Evolutionary conservation across 139 green algal species (phyloP).

Genomic region (Closterium sp.): DNA sequence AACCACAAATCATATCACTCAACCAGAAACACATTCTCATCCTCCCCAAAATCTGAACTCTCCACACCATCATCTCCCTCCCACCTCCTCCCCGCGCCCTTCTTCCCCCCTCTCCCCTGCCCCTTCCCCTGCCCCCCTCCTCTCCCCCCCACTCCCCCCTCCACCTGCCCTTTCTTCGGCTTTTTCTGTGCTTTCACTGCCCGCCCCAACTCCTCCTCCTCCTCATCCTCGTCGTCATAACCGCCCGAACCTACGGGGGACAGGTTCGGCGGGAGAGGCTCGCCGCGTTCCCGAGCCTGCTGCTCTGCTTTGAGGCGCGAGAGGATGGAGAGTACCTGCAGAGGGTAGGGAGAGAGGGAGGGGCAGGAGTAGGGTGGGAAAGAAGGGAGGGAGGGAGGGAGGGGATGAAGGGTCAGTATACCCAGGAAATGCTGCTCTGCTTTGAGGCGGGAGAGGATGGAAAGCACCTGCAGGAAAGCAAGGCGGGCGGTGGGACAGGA

Average conservation of each 20-base stretch:
- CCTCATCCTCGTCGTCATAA: slow-evolving; percentile 9
- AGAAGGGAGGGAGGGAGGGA: background rate
- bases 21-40: slow-evolving; percentile 30
- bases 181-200: slow-evolving; percentile 3
- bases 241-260: background rate
- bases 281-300: slow-evolving; percentile 12
- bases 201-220: slow-evolving; percentile 7
- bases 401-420: no score
- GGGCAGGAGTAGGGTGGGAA: background rate
- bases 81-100: background rate
- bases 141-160: background rate
- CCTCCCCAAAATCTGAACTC: slow-evolving; percentile 13
- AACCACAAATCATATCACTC: background rate
- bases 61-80: background rate
- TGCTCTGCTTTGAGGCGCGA: slow-evolving; percentile 19
- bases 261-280: background rate
- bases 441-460: background rate
- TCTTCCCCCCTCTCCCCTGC: background rate
- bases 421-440: background rate
- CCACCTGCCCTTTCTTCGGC: slow-evolving; percentile 1
- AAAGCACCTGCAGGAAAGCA: background rate
- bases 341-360: background rate
- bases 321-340: slow-evolving; percentile 22
- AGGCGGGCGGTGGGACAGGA: background rate
- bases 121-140: no score